phyloP scores from a whole-genome alignment of 768 basidiomycete species.

The Boletus rubroflammeus region DNA sequence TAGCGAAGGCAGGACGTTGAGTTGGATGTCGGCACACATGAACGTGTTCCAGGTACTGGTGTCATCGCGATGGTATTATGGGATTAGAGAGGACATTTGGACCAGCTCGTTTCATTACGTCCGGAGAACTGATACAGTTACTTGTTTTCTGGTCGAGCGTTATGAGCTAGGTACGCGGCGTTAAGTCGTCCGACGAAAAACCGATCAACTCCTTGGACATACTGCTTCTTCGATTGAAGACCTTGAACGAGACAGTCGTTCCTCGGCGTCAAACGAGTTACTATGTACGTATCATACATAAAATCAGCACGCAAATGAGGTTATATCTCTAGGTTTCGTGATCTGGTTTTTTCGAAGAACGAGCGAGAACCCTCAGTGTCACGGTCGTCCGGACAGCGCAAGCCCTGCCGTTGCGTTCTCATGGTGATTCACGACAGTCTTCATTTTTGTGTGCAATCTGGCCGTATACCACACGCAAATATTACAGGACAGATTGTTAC shows the following conservation, averaged over 20 bases:
- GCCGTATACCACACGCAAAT: neutral
- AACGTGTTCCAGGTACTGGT: neutral
- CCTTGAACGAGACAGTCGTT: neutral
- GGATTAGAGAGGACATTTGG: constrained; percentile 3
- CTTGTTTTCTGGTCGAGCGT: neutral
- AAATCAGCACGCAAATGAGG: neutral
- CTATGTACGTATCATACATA: no score
- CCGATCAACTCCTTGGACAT: neutral
- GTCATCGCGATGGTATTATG: neutral
- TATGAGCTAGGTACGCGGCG: constrained; percentile 8
- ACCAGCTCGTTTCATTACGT: constrained; percentile 15
- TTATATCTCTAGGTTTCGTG: neutral
- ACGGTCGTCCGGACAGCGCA: neutral
- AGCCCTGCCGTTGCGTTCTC: neutral
- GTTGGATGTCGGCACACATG: constrained; percentile 1
- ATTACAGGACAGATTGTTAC: no score
- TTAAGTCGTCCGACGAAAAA: neutral
- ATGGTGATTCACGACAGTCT: neutral
- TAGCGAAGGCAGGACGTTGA: neutral
- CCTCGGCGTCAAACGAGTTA: neutral
- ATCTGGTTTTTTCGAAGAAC: neutral
- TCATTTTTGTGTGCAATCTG: neutral
- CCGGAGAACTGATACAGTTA: neutral
- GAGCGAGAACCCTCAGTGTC: neutral
- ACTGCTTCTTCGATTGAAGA: neutral